These are phyloP conservation scores for Cytidiella melzeri DNA, from an alignment of 768 basidiomycete species.

Conservation along the genomic window DNA sequence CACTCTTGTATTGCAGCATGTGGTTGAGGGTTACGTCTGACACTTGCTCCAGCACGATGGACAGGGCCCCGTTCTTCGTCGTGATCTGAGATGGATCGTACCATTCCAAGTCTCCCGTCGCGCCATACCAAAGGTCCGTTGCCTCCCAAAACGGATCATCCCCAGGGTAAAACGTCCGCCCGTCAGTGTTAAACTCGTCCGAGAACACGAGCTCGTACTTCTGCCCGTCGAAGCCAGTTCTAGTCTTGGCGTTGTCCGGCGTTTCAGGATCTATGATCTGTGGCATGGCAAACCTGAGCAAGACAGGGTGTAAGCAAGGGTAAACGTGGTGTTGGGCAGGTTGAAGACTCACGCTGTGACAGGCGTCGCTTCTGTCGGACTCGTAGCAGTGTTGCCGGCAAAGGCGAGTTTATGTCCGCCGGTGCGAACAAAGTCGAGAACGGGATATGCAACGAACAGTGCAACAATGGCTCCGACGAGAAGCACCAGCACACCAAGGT, in stretches of 20 bases:
- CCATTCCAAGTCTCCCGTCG: slow-evolving; percentile 69
- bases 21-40: slow-evolving; percentile 36
- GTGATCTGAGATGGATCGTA: slow-evolving; percentile 64
- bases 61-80: slow-evolving; percentile 58
- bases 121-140: slow-evolving; percentile 65
- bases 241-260: slow-evolving; percentile 47
- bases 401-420: slow-evolving; percentile 37
- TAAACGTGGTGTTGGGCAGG: too few relatives aligned
- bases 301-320: slow-evolving; percentile 3
- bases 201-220: slow-evolving; percentile 62
- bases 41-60: slow-evolving; percentile 60
- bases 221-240: slow-evolving; percentile 69
- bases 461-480: slow-evolving; percentile 56
- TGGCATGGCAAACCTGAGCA: slow-evolving; percentile 38
- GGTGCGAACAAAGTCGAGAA: slow-evolving; percentile 47
- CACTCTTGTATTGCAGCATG: slow-evolving; percentile 56
- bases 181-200: slow-evolving; percentile 57
- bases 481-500: slow-evolving; percentile 61
- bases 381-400: slow-evolving; percentile 60
- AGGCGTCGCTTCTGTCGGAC: slow-evolving; percentile 63
- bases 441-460: slow-evolving; percentile 82
- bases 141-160: slow-evolving; percentile 73
- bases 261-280: slow-evolving; percentile 67
- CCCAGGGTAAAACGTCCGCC: slow-evolving; percentile 48
- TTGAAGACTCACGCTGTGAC: too few relatives aligned